Base-by-base conservation (phyloP, 306 rosid species). In the Ochetophila trinervis region DNA sequence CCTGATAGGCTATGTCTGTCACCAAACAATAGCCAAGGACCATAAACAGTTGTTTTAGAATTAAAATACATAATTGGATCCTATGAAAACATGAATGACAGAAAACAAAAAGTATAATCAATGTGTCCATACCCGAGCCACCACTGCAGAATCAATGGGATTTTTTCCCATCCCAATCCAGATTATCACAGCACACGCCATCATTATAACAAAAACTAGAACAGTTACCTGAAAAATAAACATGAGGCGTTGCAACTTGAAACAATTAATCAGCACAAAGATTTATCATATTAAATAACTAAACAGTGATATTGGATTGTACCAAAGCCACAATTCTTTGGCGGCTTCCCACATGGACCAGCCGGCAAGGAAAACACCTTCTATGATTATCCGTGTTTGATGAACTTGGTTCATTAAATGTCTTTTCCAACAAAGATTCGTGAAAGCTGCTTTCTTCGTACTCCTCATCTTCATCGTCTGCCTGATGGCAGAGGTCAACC, bases 401-500 rank as follows among this genome's bases (percentile, higher is more conserved):
- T 21, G 79, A 44, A 68, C 74, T 73, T 53, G 75, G 64, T 45
- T 76, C 77, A 23, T 70, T 76, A 60, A 80, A 86, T 69, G 82
- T 74, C 80, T 80, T 85, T 62, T 80, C 90, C 42, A 93, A 64
- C 66, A 93, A 79, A 79, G 85, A 74, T 76, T 87, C 88, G 53
- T 83, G 88, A 24, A 67, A 53, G 74, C 72, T 82, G 69, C 82
- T 83, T 70, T 88, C 95, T 77, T 85, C 98, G 60, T 84, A 78
- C 57, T 93, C 98, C 51, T 92, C 89, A 0, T 89, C 96, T 53
- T 84, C 96, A 8, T 92, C 87, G 23, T 77, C 70, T 72, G 95
- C 82, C 80, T 93, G 98, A 78, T 93, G 98, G 88, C 98, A 93
- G 66, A 89, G 96, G 76, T 93, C 98, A 80, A 93, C 88, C 98